Conservation (phyloP, 148 eudicot species). For the Cornus kousa region DNA sequence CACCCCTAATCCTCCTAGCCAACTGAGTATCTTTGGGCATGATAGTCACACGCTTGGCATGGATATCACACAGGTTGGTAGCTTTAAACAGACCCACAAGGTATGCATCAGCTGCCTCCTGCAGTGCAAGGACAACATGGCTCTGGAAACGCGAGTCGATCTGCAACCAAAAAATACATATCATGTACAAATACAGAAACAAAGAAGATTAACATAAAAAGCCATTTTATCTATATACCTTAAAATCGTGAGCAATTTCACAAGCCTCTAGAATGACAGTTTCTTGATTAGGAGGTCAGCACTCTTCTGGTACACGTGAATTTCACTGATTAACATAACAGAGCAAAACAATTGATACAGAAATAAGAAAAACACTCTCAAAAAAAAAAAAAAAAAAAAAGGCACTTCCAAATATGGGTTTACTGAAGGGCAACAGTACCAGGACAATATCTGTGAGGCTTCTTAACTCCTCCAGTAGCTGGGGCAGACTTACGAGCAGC, state of each 20-base stretch:
- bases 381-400: too few relatives aligned
- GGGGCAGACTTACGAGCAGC: slow-evolving; percentile 94
- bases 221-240: too few relatives aligned
- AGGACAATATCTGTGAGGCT: slow-evolving; percentile 91
- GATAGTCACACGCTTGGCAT: slow-evolving; percentile 85
- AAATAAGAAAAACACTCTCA: too few relatives aligned
- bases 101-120: too few relatives aligned
- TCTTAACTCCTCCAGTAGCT: slow-evolving; percentile 87
- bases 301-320: slow-evolving; percentile 92
- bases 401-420: neutral
- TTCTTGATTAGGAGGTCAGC: slow-evolving; percentile 81
- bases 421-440: slow-evolving; percentile 89
- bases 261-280: slow-evolving; percentile 85
- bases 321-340: too few relatives aligned
- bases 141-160: too few relatives aligned
- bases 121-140: too few relatives aligned
- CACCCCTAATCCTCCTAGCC: slow-evolving; percentile 87
- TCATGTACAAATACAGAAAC: too few relatives aligned
- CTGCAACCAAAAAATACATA: too few relatives aligned
- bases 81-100: slow-evolving; percentile 86
- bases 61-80: slow-evolving; percentile 83
- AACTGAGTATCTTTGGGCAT: slow-evolving; percentile 89
- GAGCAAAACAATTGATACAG: too few relatives aligned
- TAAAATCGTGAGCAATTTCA: slow-evolving; percentile 91
- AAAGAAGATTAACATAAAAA: too few relatives aligned